phyloP scores from a whole-genome alignment of 2,329 filamentous ascomycete species.

The Colletotrichum limetticola region DNA sequence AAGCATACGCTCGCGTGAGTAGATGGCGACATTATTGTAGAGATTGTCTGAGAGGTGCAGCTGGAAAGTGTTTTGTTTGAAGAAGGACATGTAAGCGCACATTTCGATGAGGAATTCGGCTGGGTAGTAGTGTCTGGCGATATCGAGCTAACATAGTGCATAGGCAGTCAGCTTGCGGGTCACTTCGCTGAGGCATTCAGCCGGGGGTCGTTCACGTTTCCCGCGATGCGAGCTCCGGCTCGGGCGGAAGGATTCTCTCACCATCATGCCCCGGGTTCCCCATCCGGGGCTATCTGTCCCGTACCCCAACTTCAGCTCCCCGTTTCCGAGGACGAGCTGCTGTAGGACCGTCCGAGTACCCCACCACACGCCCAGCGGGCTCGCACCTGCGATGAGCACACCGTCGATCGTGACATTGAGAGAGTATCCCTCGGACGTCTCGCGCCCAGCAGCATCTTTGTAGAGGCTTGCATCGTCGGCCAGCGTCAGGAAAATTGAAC shows the following conservation, averaged over 20 bases:
- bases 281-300: conserved; percentile 62
- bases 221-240: too few species aligned
- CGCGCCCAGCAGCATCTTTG: conserved; percentile 55
- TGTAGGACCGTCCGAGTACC: conserved; percentile 66
- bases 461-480: conserved; percentile 49
- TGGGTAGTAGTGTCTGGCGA: conserved; percentile 66
- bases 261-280: conserved; percentile 57
- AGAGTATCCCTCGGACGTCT: conserved; percentile 61
- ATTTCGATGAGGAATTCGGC: conserved; percentile 64
- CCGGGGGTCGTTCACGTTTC: too few species aligned
- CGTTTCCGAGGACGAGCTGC: conserved; percentile 53
- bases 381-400: conserved; percentile 61
- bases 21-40: conserved; percentile 60
- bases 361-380: conserved; percentile 68
- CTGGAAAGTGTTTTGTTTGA: conserved; percentile 70
- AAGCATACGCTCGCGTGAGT: conserved; percentile 57
- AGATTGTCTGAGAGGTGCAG: conserved; percentile 69
- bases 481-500: conserved; percentile 58
- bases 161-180: not conserved
- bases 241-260: not conserved
- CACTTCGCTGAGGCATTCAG: too few species aligned
- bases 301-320: conserved; percentile 52
- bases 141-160: conserved; percentile 52
- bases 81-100: conserved; percentile 69
- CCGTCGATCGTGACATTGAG: conserved; percentile 52